Evolutionary conservation across 495 filamentous ascomycete species (phyloP), one percentile per base, ranked within the genome.

Genomic region (Tuber calosporum): DNA sequence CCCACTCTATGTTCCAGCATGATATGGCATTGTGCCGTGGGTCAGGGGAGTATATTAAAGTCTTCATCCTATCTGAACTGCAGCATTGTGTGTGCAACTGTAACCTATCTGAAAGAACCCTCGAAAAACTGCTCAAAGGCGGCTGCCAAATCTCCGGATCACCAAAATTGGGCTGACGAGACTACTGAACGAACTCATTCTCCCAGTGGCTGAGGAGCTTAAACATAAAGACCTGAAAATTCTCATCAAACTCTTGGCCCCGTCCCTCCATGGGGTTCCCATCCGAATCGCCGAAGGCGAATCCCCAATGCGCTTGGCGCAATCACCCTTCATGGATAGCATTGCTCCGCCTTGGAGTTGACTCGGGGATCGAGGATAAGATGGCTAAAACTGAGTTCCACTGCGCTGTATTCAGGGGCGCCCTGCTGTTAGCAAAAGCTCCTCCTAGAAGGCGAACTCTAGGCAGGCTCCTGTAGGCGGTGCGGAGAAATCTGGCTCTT

Each of bases 101-200:
- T 26, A 62, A 62, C 53, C 26, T 9, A 62, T 62, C 26, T n/a
- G 26, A 26, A 17, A 26, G 11, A 15, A 11, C n/a, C 30, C 26
- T 53, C 26, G 13, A 34, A 34, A 30, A 30, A 2, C n/a, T 4
- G 17, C 17, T 34, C 11, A 13, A 26, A 34, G 3, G 5, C 53
- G 11, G 26, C 26, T 13, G 0, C 26, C 53, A 34, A 48, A 34
- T 15, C 26, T 17, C 34, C 11, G 13, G 26, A 34, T 62, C 15
- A 13, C 11, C 0, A 53, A 1, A 48, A 53, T 26, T n/a, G n/a
- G 11, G 13, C 38, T 74, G 37, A 42, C 48, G 22, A 66, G 19
- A 36, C 43, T 72, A 42, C 73, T 72, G 30, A 80, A 80, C 48
- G 78, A 80, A 66, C 67, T 80, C 45, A 19, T 80, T 37, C 68